Percentiles rank a stretch among this genome's conserved stretches.
These are phyloP conservation scores for Curvularia sp. DNA, from an alignment of 2,329 filamentous ascomycete species.

Conservation along the genomic window DNA sequence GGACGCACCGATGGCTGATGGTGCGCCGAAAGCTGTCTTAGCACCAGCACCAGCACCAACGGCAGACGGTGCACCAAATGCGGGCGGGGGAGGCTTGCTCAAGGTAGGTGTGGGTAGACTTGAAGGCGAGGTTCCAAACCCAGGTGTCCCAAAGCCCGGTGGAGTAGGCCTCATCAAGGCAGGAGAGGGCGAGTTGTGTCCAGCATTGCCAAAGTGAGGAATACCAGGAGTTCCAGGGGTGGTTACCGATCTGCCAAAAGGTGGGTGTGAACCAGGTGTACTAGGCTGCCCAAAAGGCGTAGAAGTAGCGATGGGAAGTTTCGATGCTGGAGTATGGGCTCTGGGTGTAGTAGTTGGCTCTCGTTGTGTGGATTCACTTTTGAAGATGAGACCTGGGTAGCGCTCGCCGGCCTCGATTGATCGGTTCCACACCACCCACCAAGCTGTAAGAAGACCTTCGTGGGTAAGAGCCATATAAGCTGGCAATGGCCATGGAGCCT, in stretches of 20 bases:
- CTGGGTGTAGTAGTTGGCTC: slow-evolving; percentile 39
- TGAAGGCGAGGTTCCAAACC: slow-evolving; percentile 24
- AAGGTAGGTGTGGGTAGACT: slow-evolving; percentile 23
- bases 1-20: slow-evolving; percentile 30
- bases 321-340: slow-evolving; percentile 16
- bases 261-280: slow-evolving; percentile 3
- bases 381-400: slow-evolving; percentile 72
- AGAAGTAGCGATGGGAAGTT: slow-evolving; percentile 19
- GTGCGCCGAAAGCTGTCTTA: slow-evolving; percentile 37
- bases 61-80: slow-evolving; percentile 27
- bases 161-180: slow-evolving; percentile 21
- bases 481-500: slow-evolving; percentile 81
- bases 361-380: slow-evolving; percentile 32
- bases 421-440: slow-evolving; percentile 93
- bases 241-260: slow-evolving; percentile 23
- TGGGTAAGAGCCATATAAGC: slow-evolving; percentile 86
- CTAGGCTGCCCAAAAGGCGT: slow-evolving; percentile 16
- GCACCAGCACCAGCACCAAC: slow-evolving; percentile 24
- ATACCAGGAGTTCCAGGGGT: slow-evolving; percentile 38
- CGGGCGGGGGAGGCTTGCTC: slow-evolving; percentile 28
- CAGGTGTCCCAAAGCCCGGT: slow-evolving; percentile 35
- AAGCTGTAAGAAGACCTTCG: slow-evolving; percentile 81
- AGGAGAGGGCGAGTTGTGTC: slow-evolving; percentile 17
- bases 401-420: slow-evolving; percentile 76
- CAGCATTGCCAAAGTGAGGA: slow-evolving; percentile 15